Evolutionary conservation across 176 grass and related monocot genomes (phyloP).

Genomic region (Aegilops speltoides): DNA sequence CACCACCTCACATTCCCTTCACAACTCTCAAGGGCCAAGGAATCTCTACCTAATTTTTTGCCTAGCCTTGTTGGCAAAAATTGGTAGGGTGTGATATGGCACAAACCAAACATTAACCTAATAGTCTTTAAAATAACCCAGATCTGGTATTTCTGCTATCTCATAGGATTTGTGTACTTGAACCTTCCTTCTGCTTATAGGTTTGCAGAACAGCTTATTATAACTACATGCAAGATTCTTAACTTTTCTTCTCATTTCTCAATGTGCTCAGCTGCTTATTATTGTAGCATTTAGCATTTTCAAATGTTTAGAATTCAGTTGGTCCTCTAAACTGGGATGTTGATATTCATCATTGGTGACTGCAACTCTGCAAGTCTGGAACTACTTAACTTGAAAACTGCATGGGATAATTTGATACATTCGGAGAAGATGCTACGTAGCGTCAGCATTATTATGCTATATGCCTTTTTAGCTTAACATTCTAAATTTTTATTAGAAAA

Average conservation of each 20-base stretch:
- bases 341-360: background rate
- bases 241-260: background rate
- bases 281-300: background rate
- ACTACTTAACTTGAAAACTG: background rate
- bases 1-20: too few species aligned
- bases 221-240: background rate
- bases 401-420: conserved; percentile 3
- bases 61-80: background rate
- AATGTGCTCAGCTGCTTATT: background rate
- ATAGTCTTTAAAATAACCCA: background rate
- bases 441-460: background rate
- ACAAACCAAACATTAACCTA: background rate
- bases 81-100: background rate
- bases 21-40: too few species aligned
- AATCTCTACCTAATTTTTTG: conserved; percentile 14
- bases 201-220: conserved; percentile 2
- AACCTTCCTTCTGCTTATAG: conserved; percentile 24
- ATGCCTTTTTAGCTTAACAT: background rate
- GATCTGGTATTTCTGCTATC: background rate
- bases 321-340: background rate
- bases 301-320: background rate
- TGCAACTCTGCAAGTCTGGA: background rate
- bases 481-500: conserved; percentile 58
- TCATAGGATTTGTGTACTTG: background rate
- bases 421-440: background rate